phyloP scores from a whole-genome alignment of 306 rosid species.

The Cicer pinnatifidum region DNA sequence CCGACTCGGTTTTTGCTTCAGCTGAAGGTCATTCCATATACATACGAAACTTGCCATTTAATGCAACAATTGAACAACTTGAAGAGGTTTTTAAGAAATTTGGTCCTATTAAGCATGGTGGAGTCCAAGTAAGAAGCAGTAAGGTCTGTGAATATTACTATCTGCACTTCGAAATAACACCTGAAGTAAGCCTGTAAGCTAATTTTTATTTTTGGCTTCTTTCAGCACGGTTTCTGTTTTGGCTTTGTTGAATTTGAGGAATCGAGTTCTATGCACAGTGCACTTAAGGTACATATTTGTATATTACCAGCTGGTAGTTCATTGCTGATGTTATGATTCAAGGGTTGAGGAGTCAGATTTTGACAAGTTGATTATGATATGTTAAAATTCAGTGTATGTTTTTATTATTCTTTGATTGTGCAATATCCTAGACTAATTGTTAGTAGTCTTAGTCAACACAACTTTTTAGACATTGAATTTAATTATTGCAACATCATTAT shows the following conservation, averaged over 20 bases:
- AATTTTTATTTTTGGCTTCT: slow-evolving; percentile 46
- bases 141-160: slow-evolving; percentile 50
- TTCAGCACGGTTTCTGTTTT: slow-evolving; percentile 93
- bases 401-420: too few relatives aligned
- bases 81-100: slow-evolving; percentile 84
- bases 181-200: slow-evolving; percentile 46
- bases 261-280: slow-evolving; percentile 71
- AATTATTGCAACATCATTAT: too few relatives aligned
- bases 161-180: slow-evolving; percentile 35
- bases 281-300: slow-evolving; percentile 69
- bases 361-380: background rate
- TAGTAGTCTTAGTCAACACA: too few relatives aligned
- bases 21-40: slow-evolving; percentile 96
- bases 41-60: slow-evolving; percentile 82
- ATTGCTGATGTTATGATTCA: slow-evolving; percentile 13
- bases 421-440: too few relatives aligned
- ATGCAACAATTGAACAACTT: slow-evolving; percentile 88
- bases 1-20: slow-evolving; percentile 42
- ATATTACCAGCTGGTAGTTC: slow-evolving; percentile 2
- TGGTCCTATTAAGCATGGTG: slow-evolving; percentile 89
- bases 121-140: slow-evolving; percentile 96
- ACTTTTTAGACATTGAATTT: too few relatives aligned
- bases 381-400: too few relatives aligned
- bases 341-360: background rate
- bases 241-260: slow-evolving; percentile 96